These are phyloP conservation scores for Pulveroboletus sp. DNA, from an alignment of 768 basidiomycete species.

Conservation along the genomic window DNA sequence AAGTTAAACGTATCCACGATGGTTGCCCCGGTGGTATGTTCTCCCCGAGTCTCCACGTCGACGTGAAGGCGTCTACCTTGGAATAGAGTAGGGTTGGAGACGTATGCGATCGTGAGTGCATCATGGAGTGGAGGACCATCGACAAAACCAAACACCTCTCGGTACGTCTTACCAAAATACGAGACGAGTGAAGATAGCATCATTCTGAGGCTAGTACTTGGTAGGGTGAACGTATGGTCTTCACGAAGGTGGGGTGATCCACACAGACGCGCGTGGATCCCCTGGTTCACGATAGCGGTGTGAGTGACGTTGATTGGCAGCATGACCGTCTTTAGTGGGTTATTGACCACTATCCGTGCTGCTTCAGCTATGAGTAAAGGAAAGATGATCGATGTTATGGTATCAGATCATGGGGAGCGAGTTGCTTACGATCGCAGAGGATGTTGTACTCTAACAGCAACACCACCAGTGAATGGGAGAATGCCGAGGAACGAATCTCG, in stretches of 20 bases:
- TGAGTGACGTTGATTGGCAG: conserved; percentile 88
- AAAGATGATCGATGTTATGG: neutral
- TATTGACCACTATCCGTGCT: conserved; percentile 73
- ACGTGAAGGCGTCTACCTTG: conserved; percentile 60
- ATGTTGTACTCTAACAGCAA: conserved; percentile 67
- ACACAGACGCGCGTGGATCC: conserved; percentile 51
- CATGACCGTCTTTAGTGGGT: conserved; percentile 66
- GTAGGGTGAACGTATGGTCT: conserved; percentile 4
- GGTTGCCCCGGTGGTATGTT: conserved; percentile 69
- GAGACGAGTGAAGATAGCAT: conserved; percentile 69
- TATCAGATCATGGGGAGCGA: neutral
- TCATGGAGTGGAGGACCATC: conserved; percentile 88
- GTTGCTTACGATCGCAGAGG: conserved; percentile 69
- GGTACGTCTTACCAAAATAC: conserved; percentile 72
- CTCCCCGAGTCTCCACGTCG: conserved; percentile 72
- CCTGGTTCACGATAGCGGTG: conserved; percentile 65
- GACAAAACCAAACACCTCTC: conserved; percentile 72
- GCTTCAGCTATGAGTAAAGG: conserved; percentile 56
- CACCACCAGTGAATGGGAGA: neutral
- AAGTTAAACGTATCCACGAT: conserved; percentile 76
- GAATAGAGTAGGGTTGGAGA: conserved; percentile 67
- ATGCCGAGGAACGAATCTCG: neutral
- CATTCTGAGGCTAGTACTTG: conserved; percentile 52
- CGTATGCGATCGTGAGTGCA: conserved; percentile 74
- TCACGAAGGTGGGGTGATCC: conserved; percentile 33